Conservation (phyloP, 495 filamentous ascomycete species). For the Hypoxylon perforatum region DNA sequence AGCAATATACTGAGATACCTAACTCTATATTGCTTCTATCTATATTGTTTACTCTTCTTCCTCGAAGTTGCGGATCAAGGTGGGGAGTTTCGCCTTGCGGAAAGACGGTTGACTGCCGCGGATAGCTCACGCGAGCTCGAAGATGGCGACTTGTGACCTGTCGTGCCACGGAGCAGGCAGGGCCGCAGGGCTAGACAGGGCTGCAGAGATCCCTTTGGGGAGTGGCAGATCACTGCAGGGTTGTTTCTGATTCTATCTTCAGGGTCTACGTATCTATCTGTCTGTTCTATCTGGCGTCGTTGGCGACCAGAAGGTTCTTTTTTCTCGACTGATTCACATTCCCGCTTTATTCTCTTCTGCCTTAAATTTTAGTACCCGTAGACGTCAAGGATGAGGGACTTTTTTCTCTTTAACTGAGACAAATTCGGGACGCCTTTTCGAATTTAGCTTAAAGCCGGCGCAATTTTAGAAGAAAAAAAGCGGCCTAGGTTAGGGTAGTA, state of each 20-base stretch:
- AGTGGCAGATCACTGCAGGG: slow-evolving; percentile 26
- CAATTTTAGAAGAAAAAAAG: neutral
- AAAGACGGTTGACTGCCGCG: neutral
- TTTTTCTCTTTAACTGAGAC: slow-evolving; percentile 3
- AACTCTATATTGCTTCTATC: no score
- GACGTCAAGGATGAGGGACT: slow-evolving; percentile 34
- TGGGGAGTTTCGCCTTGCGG: neutral
- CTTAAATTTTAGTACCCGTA: neutral
- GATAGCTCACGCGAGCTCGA: slow-evolving; percentile 14
- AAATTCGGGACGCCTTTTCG: neutral
- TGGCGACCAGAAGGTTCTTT: neutral
- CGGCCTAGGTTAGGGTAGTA: slow-evolving; percentile 2
- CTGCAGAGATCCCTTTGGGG: slow-evolving; percentile 30
- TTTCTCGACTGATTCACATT: no score
- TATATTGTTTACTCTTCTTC: no score
- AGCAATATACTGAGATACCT: no score
- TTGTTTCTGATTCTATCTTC: neutral
- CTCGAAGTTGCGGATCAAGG: no score
- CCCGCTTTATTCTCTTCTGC: neutral
- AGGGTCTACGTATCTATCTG: neutral
- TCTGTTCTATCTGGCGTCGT: no score
- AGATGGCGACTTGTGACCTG: neutral
- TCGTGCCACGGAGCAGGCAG: slow-evolving; percentile 20
- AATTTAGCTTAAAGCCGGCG: no score
- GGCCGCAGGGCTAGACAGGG: slow-evolving; percentile 35